These are phyloP conservation scores for Heterobasidion irregulare DNA, from an alignment of 1,284 basidiomycete species.

Conservation along the genomic window DNA sequence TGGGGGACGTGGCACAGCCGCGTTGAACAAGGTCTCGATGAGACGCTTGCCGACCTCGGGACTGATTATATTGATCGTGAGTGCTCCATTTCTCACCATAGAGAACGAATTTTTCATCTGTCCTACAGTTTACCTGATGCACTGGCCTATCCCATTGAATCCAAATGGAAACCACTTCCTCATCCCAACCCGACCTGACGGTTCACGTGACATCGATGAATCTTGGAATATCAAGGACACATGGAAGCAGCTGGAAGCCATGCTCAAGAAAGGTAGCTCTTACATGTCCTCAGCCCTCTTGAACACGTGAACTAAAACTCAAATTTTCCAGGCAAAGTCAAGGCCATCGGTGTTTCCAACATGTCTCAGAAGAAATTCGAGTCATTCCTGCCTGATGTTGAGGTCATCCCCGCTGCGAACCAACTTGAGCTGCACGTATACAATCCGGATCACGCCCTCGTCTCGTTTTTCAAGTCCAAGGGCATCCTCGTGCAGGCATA, in stretches of 20 bases:
- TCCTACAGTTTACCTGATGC: slow-evolving; percentile 60
- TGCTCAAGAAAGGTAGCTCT: slow-evolving; percentile 50
- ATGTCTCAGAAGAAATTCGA: slow-evolving; percentile 31
- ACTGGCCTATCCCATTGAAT: slow-evolving; percentile 79
- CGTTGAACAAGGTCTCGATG: slow-evolving; percentile 65
- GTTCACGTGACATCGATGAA: slow-evolving; percentile 58
- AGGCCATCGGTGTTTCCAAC: slow-evolving; percentile 43
- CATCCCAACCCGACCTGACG: slow-evolving; percentile 56
- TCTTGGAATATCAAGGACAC: slow-evolving; percentile 65
- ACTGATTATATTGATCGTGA: slow-evolving; percentile 72
- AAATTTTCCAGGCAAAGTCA: slow-evolving; percentile 24
- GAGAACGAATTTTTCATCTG: background rate
- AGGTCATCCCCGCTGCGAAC: background rate
- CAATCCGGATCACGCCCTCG: slow-evolving; percentile 3
- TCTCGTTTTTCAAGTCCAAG: background rate
- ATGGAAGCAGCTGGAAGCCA: slow-evolving; percentile 77
- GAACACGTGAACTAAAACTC: no score
- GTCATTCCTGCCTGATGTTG: background rate
- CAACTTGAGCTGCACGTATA: slow-evolving; percentile 4
- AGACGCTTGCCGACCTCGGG: slow-evolving; percentile 65
- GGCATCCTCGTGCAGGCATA: slow-evolving; percentile 3
- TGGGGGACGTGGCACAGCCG: slow-evolving; percentile 71
- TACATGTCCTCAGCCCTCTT: background rate
- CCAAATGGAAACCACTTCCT: slow-evolving; percentile 62
- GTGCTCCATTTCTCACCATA: slow-evolving; percentile 13